These are phyloP conservation scores for Pythium grandisporangium DNA, from an alignment of 352 stramenopile genomes.

Conservation along the genomic window DNA sequence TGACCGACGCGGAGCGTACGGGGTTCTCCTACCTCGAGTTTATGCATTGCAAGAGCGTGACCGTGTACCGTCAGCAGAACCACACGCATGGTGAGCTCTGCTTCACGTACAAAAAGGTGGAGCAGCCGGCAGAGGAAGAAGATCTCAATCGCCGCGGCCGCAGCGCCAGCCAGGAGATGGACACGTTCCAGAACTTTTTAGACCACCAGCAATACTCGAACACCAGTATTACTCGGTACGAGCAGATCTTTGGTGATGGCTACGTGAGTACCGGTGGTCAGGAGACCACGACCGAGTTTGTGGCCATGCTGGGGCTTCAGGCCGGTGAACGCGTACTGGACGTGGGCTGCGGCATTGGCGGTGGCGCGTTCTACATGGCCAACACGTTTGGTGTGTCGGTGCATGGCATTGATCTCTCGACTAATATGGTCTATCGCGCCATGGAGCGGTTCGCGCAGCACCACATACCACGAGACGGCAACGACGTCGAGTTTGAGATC, in stretches of 20 bases:
- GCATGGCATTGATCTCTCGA: slow-evolving; percentile 26
- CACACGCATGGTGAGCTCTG: slow-evolving; percentile 28
- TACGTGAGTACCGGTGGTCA: slow-evolving; percentile 32
- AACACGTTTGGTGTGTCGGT: slow-evolving; percentile 63
- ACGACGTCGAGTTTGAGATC: slow-evolving; percentile 30
- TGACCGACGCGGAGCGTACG: slow-evolving; percentile 13
- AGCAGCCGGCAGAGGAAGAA: slow-evolving; percentile 15
- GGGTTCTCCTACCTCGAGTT: slow-evolving; percentile 17
- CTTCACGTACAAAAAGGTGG: slow-evolving; percentile 24
- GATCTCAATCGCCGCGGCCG: slow-evolving; percentile 15
- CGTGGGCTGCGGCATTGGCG: slow-evolving; percentile 73
- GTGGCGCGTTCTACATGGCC: slow-evolving; percentile 66
- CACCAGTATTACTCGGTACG: slow-evolving; percentile 25
- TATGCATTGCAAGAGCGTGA: slow-evolving; percentile 14
- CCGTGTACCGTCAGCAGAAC: slow-evolving; percentile 23
- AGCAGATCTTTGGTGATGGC: slow-evolving; percentile 36
- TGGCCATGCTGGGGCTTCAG: slow-evolving; percentile 22
- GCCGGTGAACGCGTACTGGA: slow-evolving; percentile 37
- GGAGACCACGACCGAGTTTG: slow-evolving; percentile 29
- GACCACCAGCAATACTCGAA: slow-evolving; percentile 32
- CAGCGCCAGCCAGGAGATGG: slow-evolving; percentile 17
- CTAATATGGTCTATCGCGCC: slow-evolving; percentile 25
- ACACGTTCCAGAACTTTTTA: slow-evolving; percentile 30
- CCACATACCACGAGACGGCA: slow-evolving; percentile 4
- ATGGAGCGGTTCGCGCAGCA: slow-evolving; percentile 10